Percentiles rank a stretch among this genome's conserved stretches.
These are phyloP conservation scores for Colletotrichum euphorbiae DNA, from an alignment of 2,329 filamentous ascomycete genomes.

Conservation along the genomic window DNA sequence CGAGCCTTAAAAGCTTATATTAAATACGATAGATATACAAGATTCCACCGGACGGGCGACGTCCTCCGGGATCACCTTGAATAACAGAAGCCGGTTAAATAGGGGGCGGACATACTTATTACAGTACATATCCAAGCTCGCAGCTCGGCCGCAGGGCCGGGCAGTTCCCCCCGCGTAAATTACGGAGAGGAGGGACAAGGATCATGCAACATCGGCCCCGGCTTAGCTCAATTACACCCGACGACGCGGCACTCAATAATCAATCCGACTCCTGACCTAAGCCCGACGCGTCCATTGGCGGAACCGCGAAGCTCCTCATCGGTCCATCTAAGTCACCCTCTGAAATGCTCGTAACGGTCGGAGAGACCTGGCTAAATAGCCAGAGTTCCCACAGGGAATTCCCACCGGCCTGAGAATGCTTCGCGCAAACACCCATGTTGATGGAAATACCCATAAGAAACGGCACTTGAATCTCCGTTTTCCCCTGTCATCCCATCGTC, in stretches of 20 bases:
- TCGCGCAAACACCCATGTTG: slow-evolving; percentile 6
- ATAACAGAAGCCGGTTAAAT: slow-evolving; percentile 13
- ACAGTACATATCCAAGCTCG: not conserved
- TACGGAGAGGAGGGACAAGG: slow-evolving; percentile 30
- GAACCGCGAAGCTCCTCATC: slow-evolving; percentile 19
- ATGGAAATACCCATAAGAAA: slow-evolving; percentile 19
- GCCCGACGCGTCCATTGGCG: slow-evolving; percentile 26
- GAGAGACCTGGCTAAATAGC: not conserved
- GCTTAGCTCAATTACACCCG: slow-evolving; percentile 32
- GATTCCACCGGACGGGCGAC: slow-evolving; percentile 4
- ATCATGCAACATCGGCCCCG: slow-evolving; percentile 33
- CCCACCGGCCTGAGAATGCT: slow-evolving; percentile 1
- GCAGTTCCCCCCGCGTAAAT: slow-evolving; percentile 15
- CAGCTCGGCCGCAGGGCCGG: slow-evolving; percentile 23
- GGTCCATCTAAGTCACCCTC: slow-evolving; percentile 12
- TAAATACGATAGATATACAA: slow-evolving; percentile 13
- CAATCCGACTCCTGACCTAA: slow-evolving; percentile 27
- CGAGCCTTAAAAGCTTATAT: slow-evolving; percentile 21
- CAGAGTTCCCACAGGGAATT: not conserved
- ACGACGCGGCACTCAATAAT: slow-evolving; percentile 33
- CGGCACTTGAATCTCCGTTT: slow-evolving; percentile 31
- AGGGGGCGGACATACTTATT: slow-evolving; percentile 14
- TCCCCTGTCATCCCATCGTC: slow-evolving; percentile 14
- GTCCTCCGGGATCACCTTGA: not conserved
- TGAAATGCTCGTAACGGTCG: slow-evolving; percentile 6